Evolutionary conservation across 164 flowering plant genomes (phyloP), one percentile per base, ranked within the genome.

Genomic region (Brasenia schreberi): DNA sequence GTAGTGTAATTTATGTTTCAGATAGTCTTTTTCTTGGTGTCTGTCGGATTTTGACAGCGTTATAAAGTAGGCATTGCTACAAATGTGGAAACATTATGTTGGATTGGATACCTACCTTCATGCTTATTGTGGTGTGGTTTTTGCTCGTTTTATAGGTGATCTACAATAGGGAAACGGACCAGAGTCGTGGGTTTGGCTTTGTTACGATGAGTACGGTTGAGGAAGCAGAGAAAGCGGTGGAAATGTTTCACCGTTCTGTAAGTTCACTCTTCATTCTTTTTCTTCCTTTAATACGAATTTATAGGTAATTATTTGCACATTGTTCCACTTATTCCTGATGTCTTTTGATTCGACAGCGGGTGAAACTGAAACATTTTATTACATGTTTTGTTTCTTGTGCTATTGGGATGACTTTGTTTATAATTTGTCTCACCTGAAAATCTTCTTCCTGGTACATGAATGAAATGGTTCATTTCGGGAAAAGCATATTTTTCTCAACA

Each of bases 121-220:
- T 45, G 53, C 53, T 45, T 45, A 45, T 45, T 45, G 53, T 45
- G 11, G 53, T 45, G 27, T 23, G 27, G 27, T 12, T 45, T 45
- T 45, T 45, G 6, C 53, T 45, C 53, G 12, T 45, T 45, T 45
- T 45, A 12, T 45, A 84, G 87, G 82, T 85, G 9, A 82, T 84
- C 63, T 84, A 81, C 75, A 81, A 81, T 43, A 77, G 87, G 70
- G 79, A 83, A 18, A 84, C 85, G 4, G 82, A 76, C 64, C 83
- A 74, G 76, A 86, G 89, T 71, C 81, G 87, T 61, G 92, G 92
- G 10, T 84, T 86, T 65, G 92, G 83, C 9, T 86, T 86, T 68
- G 86, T 84, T 2, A 82, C 86, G 1, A 80, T 86, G 87, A 79
- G 81, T 65, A 80, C 86, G 42, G 81, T 81, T 65, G 92, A 83